Percentiles rank a stretch among this genome's conserved stretches.
Conservation (phyloP, 768 basidiomycete species). For the Auricularia cornea region DNA sequence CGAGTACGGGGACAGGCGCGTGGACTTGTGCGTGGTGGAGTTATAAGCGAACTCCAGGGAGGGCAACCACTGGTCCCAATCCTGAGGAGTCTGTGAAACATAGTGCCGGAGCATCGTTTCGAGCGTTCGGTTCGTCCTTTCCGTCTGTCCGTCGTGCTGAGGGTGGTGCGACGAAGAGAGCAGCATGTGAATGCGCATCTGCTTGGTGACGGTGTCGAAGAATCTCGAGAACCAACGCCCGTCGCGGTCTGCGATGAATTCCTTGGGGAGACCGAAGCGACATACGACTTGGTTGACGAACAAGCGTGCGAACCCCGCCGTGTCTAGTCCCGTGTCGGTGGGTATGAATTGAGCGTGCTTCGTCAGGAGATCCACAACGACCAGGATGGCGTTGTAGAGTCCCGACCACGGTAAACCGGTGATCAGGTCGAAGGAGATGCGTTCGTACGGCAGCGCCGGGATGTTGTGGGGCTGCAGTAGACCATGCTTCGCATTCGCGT, state of each 20-base stretch:
- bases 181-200: background rate
- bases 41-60: conserved; percentile 37
- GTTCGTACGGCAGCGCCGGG: background rate
- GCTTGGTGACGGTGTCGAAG: background rate
- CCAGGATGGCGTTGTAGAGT: too few relatives aligned
- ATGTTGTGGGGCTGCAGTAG: conserved; percentile 5
- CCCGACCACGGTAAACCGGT: too few relatives aligned
- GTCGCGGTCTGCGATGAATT: background rate
- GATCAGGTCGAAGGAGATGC: too few relatives aligned
- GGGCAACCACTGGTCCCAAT: conserved; percentile 33
- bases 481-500: background rate
- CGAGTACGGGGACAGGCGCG: conserved; percentile 30
- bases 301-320: conserved; percentile 3
- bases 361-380: too few relatives aligned
- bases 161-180: conserved; percentile 31
- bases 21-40: conserved; percentile 25
- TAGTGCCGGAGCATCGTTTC: conserved; percentile 8
- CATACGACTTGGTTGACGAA: conserved; percentile 6
- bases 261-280: background rate
- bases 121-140: conserved; percentile 23
- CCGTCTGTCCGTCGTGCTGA: conserved; percentile 33
- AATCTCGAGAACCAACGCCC: background rate
- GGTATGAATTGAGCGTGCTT: too few relatives aligned
- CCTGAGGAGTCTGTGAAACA: conserved; percentile 26
- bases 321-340: background rate